Conservation (phyloP, 768 basidiomycete genomes). For the Tricholomella constricta region DNA sequence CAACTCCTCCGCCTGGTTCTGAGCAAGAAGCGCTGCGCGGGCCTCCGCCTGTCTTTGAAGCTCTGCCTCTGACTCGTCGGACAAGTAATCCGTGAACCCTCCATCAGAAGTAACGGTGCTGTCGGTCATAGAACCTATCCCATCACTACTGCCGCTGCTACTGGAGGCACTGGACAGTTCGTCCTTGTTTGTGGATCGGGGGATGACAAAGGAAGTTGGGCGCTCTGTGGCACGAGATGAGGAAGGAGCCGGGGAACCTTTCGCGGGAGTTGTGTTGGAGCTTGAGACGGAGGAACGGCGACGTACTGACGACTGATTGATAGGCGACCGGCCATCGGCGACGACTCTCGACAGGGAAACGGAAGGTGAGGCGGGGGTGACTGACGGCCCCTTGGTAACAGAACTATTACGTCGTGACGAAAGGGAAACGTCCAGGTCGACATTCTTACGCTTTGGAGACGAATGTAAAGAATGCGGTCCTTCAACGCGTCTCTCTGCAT, state of each 20-base stretch:
- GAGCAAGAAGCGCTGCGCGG: constrained; percentile 74
- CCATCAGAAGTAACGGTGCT: constrained; percentile 84
- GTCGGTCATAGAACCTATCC: constrained; percentile 65
- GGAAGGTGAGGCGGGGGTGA: constrained; percentile 43
- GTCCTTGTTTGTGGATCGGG: constrained; percentile 35
- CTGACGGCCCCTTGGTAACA: constrained; percentile 45
- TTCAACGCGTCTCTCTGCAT: constrained; percentile 46
- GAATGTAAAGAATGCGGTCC: constrained; percentile 56
- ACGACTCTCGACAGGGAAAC: constrained; percentile 41
- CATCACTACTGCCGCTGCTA: constrained; percentile 65
- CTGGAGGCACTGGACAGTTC: constrained; percentile 51
- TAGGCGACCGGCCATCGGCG: constrained; percentile 33
- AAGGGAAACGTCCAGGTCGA: constrained; percentile 54
- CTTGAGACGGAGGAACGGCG: constrained; percentile 34
- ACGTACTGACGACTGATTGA: constrained; percentile 20
- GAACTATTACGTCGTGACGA: constrained; percentile 42
- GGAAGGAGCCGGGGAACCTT: constrained; percentile 18
- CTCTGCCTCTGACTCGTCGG: constrained; percentile 92
- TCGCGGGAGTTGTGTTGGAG: constrained; percentile 16
- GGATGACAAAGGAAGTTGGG: constrained; percentile 26
- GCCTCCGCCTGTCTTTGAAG: constrained; percentile 84
- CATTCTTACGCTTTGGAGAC: constrained; percentile 60
- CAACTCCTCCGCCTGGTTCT: constrained; percentile 76
- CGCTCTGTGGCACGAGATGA: constrained; percentile 25
- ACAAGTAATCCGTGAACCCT: constrained; percentile 86